phyloP scores from a whole-genome alignment of 495 filamentous ascomycete species.

The Hyphodiscus hymeniophilus region DNA sequence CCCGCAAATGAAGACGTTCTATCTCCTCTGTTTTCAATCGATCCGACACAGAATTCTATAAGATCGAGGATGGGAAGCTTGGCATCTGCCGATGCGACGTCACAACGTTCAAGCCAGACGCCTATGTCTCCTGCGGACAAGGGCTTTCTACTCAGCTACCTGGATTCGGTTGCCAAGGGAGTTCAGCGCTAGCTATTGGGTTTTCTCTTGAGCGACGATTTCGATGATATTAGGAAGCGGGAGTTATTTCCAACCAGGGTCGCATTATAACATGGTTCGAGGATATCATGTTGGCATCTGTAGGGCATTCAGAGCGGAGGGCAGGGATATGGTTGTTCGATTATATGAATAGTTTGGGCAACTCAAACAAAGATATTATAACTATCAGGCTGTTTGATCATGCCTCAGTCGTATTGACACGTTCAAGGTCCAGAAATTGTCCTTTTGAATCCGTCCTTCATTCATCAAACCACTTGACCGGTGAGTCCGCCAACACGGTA shows the following conservation, averaged over 20 bases:
- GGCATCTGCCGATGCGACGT: slow-evolving; percentile 25
- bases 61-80: slow-evolving; percentile 20
- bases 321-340: too few relatives aligned
- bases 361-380: too few relatives aligned
- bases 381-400: too few relatives aligned
- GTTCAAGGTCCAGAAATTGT: too few relatives aligned
- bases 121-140: slow-evolving; percentile 62
- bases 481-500: too few relatives aligned
- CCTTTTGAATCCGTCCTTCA: too few relatives aligned
- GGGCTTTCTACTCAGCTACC: slow-evolving; percentile 70
- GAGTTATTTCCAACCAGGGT: not conserved
- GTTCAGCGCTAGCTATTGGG: slow-evolving; percentile 7
- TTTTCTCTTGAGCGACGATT: not conserved
- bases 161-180: slow-evolving; percentile 47
- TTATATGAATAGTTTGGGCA: too few relatives aligned
- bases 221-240: not conserved
- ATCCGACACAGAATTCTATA: slow-evolving; percentile 27
- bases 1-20: slow-evolving; percentile 30
- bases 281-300: not conserved
- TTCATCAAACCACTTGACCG: too few relatives aligned
- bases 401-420: too few relatives aligned
- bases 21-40: slow-evolving; percentile 26
- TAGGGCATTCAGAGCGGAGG: not conserved
- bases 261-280: not conserved
- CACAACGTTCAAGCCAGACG: slow-evolving; percentile 38